Evolutionary conservation across 2,329 filamentous ascomycete genomes (phyloP).

Genomic region (Scolecobasidium constrictum): DNA sequence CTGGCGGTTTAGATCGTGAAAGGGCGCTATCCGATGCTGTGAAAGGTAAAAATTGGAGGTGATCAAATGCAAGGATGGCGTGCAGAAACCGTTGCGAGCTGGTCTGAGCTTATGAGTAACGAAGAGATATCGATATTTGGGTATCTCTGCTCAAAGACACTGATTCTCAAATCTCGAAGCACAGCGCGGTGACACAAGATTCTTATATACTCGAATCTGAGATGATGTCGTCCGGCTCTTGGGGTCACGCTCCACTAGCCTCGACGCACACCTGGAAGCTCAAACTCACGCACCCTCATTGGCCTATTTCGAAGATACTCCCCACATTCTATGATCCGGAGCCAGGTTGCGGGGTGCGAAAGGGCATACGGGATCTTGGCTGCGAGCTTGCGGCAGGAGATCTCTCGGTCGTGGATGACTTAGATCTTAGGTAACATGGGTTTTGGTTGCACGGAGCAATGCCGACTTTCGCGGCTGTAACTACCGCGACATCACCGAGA

Average conservation of each 20-base stretch:
- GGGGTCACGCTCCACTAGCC: not conserved
- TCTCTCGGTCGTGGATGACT: not conserved
- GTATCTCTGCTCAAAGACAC: too few relatives aligned
- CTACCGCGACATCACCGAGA: not conserved
- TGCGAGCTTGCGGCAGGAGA: not conserved
- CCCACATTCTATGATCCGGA: too few relatives aligned
- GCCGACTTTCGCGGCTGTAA: not conserved
- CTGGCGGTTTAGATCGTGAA: not conserved
- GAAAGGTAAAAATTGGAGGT: too few relatives aligned
- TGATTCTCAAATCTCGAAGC: too few relatives aligned
- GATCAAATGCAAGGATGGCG: too few relatives aligned
- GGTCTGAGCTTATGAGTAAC: too few relatives aligned
- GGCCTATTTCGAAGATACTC: not conserved
- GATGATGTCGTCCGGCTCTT: not conserved
- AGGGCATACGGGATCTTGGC: too few relatives aligned
- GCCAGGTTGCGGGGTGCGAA: not conserved
- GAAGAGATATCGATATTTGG: too few relatives aligned
- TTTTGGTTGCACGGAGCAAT: too few relatives aligned
- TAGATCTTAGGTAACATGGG: too few relatives aligned
- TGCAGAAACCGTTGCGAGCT: too few relatives aligned
- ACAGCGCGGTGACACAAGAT: not conserved
- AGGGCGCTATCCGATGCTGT: too few relatives aligned
- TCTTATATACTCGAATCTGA: not conserved
- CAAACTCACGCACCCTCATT: not conserved
- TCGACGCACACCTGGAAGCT: not conserved